These are phyloP conservation scores for Serpula lacrymans DNA, from an alignment of 768 basidiomycete genomes.

Conservation along the genomic window DNA sequence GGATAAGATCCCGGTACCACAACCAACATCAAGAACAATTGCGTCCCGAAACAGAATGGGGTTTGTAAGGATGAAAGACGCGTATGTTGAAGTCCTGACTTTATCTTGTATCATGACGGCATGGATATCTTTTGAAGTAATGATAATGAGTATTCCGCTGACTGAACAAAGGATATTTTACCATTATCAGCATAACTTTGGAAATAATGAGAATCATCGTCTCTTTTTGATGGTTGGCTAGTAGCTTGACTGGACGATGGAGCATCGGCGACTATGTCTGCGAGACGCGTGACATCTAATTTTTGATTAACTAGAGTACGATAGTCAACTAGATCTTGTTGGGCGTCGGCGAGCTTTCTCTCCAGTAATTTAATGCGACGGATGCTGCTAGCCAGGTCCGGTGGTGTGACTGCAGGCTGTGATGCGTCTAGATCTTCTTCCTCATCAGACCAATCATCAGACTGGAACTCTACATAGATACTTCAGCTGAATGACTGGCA, in stretches of 20 bases:
- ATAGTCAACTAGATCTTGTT: slow-evolving; percentile 62
- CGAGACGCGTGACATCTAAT: slow-evolving; percentile 43
- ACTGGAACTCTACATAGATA: slow-evolving; percentile 50
- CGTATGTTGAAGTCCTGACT: slow-evolving; percentile 91
- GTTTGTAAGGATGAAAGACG: slow-evolving; percentile 83
- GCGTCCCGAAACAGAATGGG: slow-evolving; percentile 80
- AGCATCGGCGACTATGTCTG: slow-evolving; percentile 41
- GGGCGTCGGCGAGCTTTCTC: slow-evolving; percentile 54
- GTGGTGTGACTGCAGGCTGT: slow-evolving; percentile 12
- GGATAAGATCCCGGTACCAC: slow-evolving; percentile 91
- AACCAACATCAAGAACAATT: slow-evolving; percentile 91
- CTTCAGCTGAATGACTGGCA: not conserved
- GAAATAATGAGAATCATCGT: slow-evolving; percentile 95
- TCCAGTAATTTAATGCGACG: slow-evolving; percentile 58
- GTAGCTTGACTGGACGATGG: slow-evolving; percentile 18
- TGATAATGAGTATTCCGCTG: too few relatives aligned
- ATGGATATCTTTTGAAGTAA: slow-evolving; percentile 71
- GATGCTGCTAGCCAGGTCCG: slow-evolving; percentile 30
- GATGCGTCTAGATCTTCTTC: slow-evolving; percentile 31
- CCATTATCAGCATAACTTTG: slow-evolving; percentile 87
- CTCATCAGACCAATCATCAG: slow-evolving; percentile 75
- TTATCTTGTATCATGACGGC: slow-evolving; percentile 96
- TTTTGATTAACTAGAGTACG: slow-evolving; percentile 52
- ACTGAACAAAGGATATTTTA: slow-evolving; percentile 28
- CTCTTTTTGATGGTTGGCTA: slow-evolving; percentile 40